Percentiles rank a stretch among this genome's conserved stretches.
These are phyloP conservation scores for Sugiyamaella chiloensis DNA, from an alignment of 805 yeast genomes.

Conservation along the genomic window DNA sequence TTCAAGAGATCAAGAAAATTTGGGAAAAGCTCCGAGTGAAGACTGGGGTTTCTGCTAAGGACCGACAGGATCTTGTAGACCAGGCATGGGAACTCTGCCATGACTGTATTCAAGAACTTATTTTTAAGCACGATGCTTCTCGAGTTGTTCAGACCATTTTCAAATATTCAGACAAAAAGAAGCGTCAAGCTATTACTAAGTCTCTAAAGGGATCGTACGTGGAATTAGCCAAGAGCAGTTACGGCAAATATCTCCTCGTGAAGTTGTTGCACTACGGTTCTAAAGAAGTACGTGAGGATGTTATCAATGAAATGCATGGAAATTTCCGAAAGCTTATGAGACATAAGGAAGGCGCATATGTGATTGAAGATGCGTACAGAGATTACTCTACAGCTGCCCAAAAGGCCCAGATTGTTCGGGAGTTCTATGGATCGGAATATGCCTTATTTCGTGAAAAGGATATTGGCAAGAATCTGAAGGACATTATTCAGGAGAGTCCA, in stretches of 20 bases:
- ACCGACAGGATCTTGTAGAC: slow-evolving; percentile 71
- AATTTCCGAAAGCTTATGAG: slow-evolving; percentile 87
- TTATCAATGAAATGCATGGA: slow-evolving; percentile 86
- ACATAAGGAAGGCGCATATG: slow-evolving; percentile 97
- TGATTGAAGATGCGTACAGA: slow-evolving; percentile 87
- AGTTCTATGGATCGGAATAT: slow-evolving; percentile 94
- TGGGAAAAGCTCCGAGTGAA: slow-evolving; percentile 93
- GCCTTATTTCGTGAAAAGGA: slow-evolving; percentile 83
- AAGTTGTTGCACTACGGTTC: slow-evolving; percentile 91
- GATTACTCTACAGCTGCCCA: slow-evolving; percentile 82
- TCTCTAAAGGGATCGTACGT: slow-evolving; percentile 74
- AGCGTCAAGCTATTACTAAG: slow-evolving; percentile 65
- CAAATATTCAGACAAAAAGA: slow-evolving; percentile 76
- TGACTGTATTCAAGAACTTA: slow-evolving; percentile 76
- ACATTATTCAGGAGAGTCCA: slow-evolving; percentile 60
- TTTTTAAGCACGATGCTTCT: slow-evolving; percentile 93
- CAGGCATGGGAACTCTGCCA: slow-evolving; percentile 83
- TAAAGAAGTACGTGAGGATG: slow-evolving; percentile 68
- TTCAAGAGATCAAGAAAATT: slow-evolving; percentile 74
- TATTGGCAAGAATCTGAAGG: slow-evolving; percentile 56
- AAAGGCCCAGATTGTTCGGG: slow-evolving; percentile 86
- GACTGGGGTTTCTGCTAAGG: slow-evolving; percentile 71
- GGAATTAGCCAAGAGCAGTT: slow-evolving; percentile 82
- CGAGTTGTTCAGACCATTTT: slow-evolving; percentile 92
- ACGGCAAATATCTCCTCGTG: slow-evolving; percentile 87